phyloP scores from a whole-genome alignment of 2,329 filamentous ascomycete species.

The Ophiocordyceps australis region DNA sequence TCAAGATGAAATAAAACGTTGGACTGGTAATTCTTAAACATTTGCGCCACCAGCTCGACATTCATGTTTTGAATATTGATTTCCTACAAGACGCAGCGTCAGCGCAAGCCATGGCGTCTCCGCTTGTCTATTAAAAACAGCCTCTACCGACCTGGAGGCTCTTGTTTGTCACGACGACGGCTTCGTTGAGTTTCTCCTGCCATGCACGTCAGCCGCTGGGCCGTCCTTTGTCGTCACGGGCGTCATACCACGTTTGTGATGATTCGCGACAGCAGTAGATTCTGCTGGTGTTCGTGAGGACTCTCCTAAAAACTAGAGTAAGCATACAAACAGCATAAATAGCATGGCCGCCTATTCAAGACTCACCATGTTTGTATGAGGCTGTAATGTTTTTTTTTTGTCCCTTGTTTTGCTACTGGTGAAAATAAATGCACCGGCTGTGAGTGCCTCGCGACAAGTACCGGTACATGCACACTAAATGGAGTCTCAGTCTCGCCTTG shows the following conservation, averaged over 20 bases:
- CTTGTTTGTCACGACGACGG: constrained; percentile 83
- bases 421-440: too few relatives aligned
- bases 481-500: too few relatives aligned
- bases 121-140: background rate
- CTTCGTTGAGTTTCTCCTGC: constrained; percentile 94
- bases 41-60: constrained; percentile 89
- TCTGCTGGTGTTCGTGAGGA: constrained; percentile 95
- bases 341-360: too few relatives aligned
- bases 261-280: constrained; percentile 78
- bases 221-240: background rate
- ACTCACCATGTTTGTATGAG: too few relatives aligned
- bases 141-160: constrained; percentile 74
- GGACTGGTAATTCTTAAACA: constrained; percentile 99
- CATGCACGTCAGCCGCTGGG: background rate
- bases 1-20: constrained; percentile 95
- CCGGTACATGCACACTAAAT: too few relatives aligned
- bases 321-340: too few relatives aligned
- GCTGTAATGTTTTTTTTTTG: too few relatives aligned
- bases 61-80: constrained; percentile 99
- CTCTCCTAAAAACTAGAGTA: too few relatives aligned
- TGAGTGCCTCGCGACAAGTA: too few relatives aligned
- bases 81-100: constrained; percentile 35
- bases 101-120: background rate
- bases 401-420: too few relatives aligned
- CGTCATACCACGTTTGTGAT: constrained; percentile 82